Conservation (phyloP, 495 filamentous ascomycete genomes). For the Hypoxylon fragiforme region DNA sequence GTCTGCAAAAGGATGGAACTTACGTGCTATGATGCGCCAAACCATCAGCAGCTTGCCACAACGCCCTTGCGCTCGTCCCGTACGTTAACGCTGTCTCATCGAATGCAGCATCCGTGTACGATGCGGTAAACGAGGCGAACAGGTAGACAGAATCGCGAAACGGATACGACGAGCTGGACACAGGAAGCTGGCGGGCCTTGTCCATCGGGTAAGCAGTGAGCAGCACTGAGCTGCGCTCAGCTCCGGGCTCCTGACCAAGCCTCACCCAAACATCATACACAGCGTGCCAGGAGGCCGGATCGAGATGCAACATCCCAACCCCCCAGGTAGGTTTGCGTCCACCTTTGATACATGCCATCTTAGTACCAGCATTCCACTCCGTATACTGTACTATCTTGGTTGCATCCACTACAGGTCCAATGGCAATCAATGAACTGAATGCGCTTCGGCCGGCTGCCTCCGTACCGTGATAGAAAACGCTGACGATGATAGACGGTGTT, state of each 20-base stretch:
- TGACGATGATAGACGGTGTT: not conserved
- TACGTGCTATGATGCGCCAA: slow-evolving; percentile 2
- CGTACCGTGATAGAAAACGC: not conserved
- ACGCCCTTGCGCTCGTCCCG: not conserved
- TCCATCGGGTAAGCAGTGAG: not conserved
- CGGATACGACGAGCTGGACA: not conserved
- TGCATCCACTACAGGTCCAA: not conserved
- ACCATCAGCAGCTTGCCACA: not conserved
- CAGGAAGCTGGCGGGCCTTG: not conserved
- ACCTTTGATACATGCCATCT: not conserved
- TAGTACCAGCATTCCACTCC: not conserved
- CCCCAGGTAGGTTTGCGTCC: slow-evolving; percentile 1
- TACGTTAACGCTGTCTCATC: not conserved
- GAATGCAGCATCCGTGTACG: not conserved
- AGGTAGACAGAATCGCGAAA: not conserved
- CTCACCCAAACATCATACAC: not conserved
- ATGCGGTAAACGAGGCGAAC: not conserved
- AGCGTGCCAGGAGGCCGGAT: not conserved
- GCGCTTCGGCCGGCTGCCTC: not conserved
- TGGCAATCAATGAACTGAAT: not conserved
- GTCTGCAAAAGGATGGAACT: not conserved
- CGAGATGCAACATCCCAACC: not conserved
- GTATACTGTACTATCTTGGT: not conserved
- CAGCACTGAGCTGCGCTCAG: not conserved
- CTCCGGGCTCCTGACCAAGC: not conserved